Evolutionary conservation across 2,329 filamentous ascomycete species (phyloP).

Genomic region (Pseudocercospora macadamiae): DNA sequence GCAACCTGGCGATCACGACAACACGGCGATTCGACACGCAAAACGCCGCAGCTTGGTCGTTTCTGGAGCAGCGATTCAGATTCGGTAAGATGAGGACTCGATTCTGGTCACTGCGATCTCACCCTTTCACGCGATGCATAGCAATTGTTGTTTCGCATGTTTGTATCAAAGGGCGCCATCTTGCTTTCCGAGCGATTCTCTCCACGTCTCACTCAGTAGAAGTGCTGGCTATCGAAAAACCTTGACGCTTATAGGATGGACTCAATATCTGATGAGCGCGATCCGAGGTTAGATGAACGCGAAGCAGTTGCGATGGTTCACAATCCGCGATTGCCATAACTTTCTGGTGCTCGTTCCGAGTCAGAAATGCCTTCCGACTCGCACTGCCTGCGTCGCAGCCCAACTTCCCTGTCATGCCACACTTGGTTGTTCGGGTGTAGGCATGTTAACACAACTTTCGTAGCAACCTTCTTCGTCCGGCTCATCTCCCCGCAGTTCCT

Average conservation of each 20-base stretch:
- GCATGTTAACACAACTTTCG: background rate
- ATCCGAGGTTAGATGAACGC: background rate
- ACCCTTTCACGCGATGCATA: background rate
- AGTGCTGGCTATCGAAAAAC: too few relatives aligned
- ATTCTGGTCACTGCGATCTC: background rate
- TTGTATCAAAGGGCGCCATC: background rate
- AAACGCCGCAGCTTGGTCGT: too few relatives aligned
- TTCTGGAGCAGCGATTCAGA: background rate
- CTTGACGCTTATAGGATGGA: too few relatives aligned
- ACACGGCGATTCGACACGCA: background rate
- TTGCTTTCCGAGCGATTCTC: background rate
- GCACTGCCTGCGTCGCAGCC: slow-evolving; percentile 2
- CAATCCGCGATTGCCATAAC: background rate
- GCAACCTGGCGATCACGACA: too few relatives aligned
- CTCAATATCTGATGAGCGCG: too few relatives aligned
- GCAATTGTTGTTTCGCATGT: background rate
- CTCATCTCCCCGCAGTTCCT: slow-evolving; percentile 4
- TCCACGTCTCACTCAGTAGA: too few relatives aligned
- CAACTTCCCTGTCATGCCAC: background rate
- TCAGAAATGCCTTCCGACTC: background rate
- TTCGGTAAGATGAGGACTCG: background rate
- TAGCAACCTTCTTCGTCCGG: background rate
- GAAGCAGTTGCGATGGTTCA: background rate
- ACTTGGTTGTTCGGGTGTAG: background rate
- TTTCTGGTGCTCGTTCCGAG: background rate